phyloP scores from a whole-genome alignment of 331 rosid genomes.

The Prunus yedoensis region DNA sequence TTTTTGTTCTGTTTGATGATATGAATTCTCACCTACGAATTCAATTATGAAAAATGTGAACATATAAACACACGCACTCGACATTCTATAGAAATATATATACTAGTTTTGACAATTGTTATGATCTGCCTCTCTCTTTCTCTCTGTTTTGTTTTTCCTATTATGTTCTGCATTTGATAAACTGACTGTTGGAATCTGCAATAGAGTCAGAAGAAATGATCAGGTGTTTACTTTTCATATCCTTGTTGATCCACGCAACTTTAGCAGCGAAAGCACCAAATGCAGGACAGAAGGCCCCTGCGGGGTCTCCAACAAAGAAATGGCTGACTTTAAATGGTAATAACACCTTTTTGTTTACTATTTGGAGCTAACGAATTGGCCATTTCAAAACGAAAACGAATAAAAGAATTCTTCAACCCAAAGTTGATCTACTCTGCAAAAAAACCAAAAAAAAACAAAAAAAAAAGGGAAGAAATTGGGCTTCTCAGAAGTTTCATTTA shows the following conservation, averaged over 20 bases:
- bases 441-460: too few species aligned
- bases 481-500: too few species aligned
- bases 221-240: conserved; percentile 48
- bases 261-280: conserved; percentile 38
- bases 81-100: too few species aligned
- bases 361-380: neutral
- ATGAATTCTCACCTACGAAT: too few species aligned
- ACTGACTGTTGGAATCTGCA: neutral
- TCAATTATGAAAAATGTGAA: neutral
- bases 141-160: neutral
- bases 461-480: too few species aligned
- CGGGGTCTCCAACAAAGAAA: conserved; percentile 23
- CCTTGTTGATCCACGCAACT: conserved; percentile 49
- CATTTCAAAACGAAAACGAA: neutral
- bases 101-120: too few species aligned
- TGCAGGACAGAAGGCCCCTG: conserved; percentile 3
- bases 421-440: too few species aligned
- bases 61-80: neutral
- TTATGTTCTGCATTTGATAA: neutral
- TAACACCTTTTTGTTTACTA: neutral
- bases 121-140: neutral
- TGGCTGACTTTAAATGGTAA: conserved; percentile 82
- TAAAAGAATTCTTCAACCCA: too few species aligned
- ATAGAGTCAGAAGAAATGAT: conserved; percentile 59
- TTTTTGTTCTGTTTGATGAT: neutral